Evolutionary conservation across 202 grass and related monocot species (phyloP).

Genomic region (Schoenoplectus tabernaemontani): DNA sequence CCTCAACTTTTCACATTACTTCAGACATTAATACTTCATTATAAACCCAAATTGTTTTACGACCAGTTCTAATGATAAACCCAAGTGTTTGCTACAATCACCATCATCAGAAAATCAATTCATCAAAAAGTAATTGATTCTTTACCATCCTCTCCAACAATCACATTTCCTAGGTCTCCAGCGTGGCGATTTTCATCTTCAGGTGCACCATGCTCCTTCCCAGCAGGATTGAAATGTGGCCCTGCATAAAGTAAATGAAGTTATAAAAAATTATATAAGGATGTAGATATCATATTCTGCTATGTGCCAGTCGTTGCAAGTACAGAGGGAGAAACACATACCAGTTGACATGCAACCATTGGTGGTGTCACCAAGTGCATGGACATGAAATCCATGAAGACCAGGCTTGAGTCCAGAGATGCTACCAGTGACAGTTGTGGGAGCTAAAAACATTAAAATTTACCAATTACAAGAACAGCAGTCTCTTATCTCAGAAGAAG

Average conservation of each 20-base stretch:
- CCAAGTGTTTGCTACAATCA: not conserved
- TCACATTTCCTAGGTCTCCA: constrained; percentile 85
- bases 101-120: not conserved
- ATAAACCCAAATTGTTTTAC: not conserved
- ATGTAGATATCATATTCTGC: not conserved
- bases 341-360: constrained; percentile 93
- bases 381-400: constrained; percentile 74
- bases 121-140: not conserved
- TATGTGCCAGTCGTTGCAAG: not conserved
- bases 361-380: constrained; percentile 72
- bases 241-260: constrained; percentile 25
- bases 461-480: not conserved
- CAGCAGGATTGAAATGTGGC: constrained; percentile 71
- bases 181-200: constrained; percentile 56
- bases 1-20: too few relatives aligned
- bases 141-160: constrained; percentile 48
- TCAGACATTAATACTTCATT: too few relatives aligned
- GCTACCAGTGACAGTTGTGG: constrained; percentile 57
- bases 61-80: not conserved
- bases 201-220: constrained; percentile 57
- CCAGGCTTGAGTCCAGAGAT: constrained; percentile 63
- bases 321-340: constrained; percentile 3
- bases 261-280: not conserved
- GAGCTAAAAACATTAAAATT: constrained; percentile 26
- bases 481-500: not conserved